phyloP scores from a whole-genome alignment of 345 rosid species.

The Linum trigynum region DNA sequence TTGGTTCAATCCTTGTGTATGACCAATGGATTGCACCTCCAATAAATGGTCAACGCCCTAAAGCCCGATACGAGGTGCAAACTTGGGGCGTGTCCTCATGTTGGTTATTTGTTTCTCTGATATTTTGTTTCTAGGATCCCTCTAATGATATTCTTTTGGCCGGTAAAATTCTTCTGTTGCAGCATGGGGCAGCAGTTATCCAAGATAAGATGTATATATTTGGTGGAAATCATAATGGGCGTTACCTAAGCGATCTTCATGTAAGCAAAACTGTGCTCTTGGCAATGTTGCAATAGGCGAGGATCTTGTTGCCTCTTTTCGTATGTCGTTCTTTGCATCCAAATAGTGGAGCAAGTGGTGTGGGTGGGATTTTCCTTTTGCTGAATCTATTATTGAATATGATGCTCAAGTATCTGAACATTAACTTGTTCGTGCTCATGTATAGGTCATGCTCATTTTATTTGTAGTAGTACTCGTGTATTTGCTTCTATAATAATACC shows the following conservation, averaged over 20 bases:
- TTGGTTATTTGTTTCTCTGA: slow-evolving; percentile 5
- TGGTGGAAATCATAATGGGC: slow-evolving; percentile 99
- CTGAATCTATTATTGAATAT: no score
- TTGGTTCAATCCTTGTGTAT: slow-evolving; percentile 64
- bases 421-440: not conserved
- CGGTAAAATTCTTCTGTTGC: slow-evolving; percentile 13
- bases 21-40: slow-evolving; percentile 87
- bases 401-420: no score
- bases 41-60: slow-evolving; percentile 73
- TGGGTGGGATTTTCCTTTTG: no score
- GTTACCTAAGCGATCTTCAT: slow-evolving; percentile 88
- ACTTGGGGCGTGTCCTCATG: slow-evolving; percentile 7
- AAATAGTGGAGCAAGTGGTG: no score
- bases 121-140: not conserved
- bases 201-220: slow-evolving; percentile 87
- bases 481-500: not conserved
- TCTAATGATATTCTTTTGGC: slow-evolving; percentile 8
- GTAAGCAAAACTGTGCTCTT: slow-evolving; percentile 39
- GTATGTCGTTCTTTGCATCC: no score
- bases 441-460: no score
- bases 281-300: not conserved
- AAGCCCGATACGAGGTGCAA: slow-evolving; percentile 84
- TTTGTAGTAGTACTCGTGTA: not conserved
- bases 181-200: slow-evolving; percentile 92
- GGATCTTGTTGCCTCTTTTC: not conserved